Evolutionary conservation across 345 rosid genomes (phyloP).

Genomic region (Linum trigynum): DNA sequence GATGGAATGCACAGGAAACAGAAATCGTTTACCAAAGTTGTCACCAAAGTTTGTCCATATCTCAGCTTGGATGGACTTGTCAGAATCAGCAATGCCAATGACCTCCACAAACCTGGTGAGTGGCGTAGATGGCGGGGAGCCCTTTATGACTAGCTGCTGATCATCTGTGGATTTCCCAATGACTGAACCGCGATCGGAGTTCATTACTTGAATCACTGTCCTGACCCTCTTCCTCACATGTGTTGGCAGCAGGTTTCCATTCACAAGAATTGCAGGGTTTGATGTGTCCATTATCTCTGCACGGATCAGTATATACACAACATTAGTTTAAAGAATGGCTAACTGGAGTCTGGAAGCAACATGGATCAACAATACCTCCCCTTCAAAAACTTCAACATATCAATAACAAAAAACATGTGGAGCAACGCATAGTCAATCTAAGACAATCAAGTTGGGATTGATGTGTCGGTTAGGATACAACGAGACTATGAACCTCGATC

Average conservation of each 20-base stretch:
- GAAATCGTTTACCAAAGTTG: conserved; percentile 38
- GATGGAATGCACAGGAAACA: not conserved
- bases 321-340: too few relatives aligned
- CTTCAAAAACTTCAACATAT: too few relatives aligned
- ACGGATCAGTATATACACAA: too few relatives aligned
- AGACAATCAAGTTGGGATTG: too few relatives aligned
- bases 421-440: too few relatives aligned
- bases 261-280: conserved; percentile 76
- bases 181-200: conserved; percentile 41
- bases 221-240: conserved; percentile 62
- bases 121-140: conserved; percentile 40
- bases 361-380: too few relatives aligned
- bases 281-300: conserved; percentile 52
- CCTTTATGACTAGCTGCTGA: conserved; percentile 45
- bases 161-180: conserved; percentile 71
- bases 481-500: too few relatives aligned
- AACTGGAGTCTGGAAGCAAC: too few relatives aligned
- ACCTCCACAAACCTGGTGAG: conserved; percentile 66
- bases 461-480: too few relatives aligned
- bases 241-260: conserved; percentile 49
- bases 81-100: conserved; percentile 75
- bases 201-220: conserved; percentile 53
- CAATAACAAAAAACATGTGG: too few relatives aligned
- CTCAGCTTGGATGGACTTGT: conserved; percentile 53
- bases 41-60: conserved; percentile 72